These are phyloP conservation scores for Aspergillus transmontanensis DNA, from an alignment of 2,329 filamentous ascomycete genomes.

Conservation along the genomic window DNA sequence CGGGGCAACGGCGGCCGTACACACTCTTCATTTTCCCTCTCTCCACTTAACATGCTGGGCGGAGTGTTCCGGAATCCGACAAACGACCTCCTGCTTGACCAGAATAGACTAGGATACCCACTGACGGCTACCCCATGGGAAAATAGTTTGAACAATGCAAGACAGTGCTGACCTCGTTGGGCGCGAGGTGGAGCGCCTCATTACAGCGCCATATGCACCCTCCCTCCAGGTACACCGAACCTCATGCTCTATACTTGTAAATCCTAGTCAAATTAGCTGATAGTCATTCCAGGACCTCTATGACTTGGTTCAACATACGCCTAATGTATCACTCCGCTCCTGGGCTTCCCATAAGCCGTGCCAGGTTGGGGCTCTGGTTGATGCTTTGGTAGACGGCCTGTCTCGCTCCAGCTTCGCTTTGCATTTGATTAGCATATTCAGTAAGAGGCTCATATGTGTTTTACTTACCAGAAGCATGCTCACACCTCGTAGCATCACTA, in stretches of 20 bases:
- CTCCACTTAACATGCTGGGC: neutral
- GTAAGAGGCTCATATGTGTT: constrained; percentile 35
- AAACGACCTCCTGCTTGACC: neutral
- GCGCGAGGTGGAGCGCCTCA: constrained; percentile 49
- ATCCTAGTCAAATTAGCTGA: neutral
- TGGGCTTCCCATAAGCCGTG: constrained; percentile 56
- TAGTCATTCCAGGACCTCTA: constrained; percentile 32
- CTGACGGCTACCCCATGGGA: neutral
- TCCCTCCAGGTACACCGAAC: constrained; percentile 48
- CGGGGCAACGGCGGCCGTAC: constrained; percentile 21
- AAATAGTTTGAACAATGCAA: constrained; percentile 25
- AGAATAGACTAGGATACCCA: neutral
- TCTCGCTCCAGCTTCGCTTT: constrained; percentile 55
- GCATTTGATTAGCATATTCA: constrained; percentile 52
- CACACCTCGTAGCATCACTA: constrained; percentile 29
- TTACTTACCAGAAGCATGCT: constrained; percentile 9
- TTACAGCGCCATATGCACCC: constrained; percentile 53
- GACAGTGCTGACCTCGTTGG: constrained; percentile 31
- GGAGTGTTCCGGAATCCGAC: neutral
- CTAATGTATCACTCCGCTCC: constrained; percentile 39
- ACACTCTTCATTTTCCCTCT: constrained; percentile 13
- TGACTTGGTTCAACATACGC: constrained; percentile 29
- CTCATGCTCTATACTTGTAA: constrained; percentile 4
- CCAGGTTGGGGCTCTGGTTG: constrained; percentile 49
- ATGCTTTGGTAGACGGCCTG: constrained; percentile 52